Conservation (phyloP, 148 eudicot genomes). For the Suaeda aralocaspica region DNA sequence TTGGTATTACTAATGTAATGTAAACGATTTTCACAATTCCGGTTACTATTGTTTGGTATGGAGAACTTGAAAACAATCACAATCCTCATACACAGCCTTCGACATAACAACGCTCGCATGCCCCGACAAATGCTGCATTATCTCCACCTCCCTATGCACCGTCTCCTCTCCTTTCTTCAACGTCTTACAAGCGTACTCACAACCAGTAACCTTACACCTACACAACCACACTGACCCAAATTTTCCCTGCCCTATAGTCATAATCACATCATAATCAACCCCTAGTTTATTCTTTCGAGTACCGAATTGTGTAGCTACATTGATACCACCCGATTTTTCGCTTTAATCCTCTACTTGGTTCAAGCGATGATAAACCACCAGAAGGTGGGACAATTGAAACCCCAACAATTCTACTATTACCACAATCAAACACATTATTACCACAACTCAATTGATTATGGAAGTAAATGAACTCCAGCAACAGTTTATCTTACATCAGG, state of each 20-base stretch:
- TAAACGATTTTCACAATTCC: no score
- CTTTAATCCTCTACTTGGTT: slow-evolving; percentile 62
- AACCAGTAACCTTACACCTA: no score
- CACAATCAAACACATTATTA: slow-evolving; percentile 34
- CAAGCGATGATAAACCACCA: slow-evolving; percentile 45
- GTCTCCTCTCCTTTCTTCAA: no score
- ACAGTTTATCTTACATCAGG: no score
- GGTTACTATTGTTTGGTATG: no score
- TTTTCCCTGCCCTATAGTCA: slow-evolving; percentile 70
- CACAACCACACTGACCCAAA: no score
- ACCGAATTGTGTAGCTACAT: slow-evolving; percentile 72
- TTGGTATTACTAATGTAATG: no score
- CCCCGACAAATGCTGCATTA: slow-evolving; percentile 87
- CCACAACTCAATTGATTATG: no score
- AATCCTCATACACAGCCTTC: slow-evolving; percentile 83
- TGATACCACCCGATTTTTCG: slow-evolving; percentile 86
- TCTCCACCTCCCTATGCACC: no score
- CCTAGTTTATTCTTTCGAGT: slow-evolving; percentile 74
- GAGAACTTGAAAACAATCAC: slow-evolving; percentile 58
- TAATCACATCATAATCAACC: slow-evolving; percentile 53
- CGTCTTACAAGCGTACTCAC: no score
- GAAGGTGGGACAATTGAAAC: slow-evolving; percentile 60
- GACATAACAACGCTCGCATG: slow-evolving; percentile 83
- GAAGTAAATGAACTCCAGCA: no score
- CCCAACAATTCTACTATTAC: slow-evolving; percentile 49